phyloP scores from a whole-genome alignment of 2,329 filamentous ascomycete species.

The Sclerotinia borealis region DNA sequence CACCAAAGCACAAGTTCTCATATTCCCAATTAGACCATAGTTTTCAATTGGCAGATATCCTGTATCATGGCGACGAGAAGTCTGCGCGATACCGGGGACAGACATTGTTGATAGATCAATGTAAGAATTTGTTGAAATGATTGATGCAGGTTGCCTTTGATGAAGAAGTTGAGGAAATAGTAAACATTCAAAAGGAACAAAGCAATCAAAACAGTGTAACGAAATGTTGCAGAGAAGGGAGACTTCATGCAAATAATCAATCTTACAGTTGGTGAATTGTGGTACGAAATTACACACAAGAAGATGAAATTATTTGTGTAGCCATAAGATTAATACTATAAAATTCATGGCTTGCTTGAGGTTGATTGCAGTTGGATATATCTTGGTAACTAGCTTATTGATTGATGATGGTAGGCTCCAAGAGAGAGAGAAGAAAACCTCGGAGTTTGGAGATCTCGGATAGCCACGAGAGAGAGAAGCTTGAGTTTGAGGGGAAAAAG shows the following conservation, averaged over 20 bases:
- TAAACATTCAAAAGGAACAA: neutral
- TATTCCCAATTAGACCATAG: slow-evolving; percentile 75
- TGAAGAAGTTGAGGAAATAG: neutral
- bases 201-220: neutral
- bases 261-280: neutral
- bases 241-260: neutral
- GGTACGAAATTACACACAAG: neutral
- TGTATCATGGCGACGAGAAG: slow-evolving; percentile 18
- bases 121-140: neutral
- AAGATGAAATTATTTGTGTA: neutral
- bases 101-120: neutral
- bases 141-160: slow-evolving; percentile 2
- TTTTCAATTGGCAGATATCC: slow-evolving; percentile 53
- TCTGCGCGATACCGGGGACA: neutral
- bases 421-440: neutral
- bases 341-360: neutral
- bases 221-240: neutral
- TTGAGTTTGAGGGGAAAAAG: too few species aligned
- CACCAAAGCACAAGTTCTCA: slow-evolving; percentile 71
- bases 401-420: neutral
- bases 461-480: slow-evolving; percentile 2
- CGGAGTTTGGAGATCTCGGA: neutral
- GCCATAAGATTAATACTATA: neutral
- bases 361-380: neutral
- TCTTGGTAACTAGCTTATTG: neutral